Base-by-base conservation (phyloP, 305 asterid genomes). In the Fraxinus xanthoxyloides region DNA sequence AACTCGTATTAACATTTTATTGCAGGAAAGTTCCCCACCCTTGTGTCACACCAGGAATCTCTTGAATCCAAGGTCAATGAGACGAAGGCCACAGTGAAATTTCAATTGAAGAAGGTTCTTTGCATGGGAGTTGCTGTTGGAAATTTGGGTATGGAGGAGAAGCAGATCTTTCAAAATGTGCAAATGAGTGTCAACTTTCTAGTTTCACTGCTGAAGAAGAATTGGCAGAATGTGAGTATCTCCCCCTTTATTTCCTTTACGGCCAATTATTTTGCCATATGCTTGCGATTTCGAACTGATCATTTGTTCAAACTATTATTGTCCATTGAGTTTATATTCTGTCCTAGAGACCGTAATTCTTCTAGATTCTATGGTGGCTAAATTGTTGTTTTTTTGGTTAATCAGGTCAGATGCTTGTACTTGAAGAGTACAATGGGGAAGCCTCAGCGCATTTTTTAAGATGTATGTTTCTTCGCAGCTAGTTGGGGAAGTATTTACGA, bases 91-190 rank as follows among this genome's bases (percentile, higher is more conserved):
- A 92, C 93, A 1, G 86, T 92, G 12, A 92, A 92, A 85, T 92
- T 92, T 82, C 95, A 92, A 56, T 75, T 92, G 88, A 92, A 92
- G 84, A 92, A 92, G 84, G 95, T 92, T 59, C 94, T 92, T 34
- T 92, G 95, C 87, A 90, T 92, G 95, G 94, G 93, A 21, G 92
- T 92, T 61, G 95, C 95, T 4, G 95, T 92, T 76, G 95, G 95
- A 1, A 92, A 92, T 54, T 80, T 87, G 38, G 89, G 67, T 79
- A 90, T 92, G 95, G 95, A 92, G 21, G 95, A 92, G 87, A 92
- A 92, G 79, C 93, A 92, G 79, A 84, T 92, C 79, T 90, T 92
- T 40, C 95, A 92, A 84, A 92, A 90, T 12, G 91, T 90, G 67
- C 93, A 92, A 76, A 92, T 92, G 95, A 90, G 95, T 1, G 88